phyloP scores from a whole-genome alignment of 306 rosid genomes.

The Rosa persica region DNA sequence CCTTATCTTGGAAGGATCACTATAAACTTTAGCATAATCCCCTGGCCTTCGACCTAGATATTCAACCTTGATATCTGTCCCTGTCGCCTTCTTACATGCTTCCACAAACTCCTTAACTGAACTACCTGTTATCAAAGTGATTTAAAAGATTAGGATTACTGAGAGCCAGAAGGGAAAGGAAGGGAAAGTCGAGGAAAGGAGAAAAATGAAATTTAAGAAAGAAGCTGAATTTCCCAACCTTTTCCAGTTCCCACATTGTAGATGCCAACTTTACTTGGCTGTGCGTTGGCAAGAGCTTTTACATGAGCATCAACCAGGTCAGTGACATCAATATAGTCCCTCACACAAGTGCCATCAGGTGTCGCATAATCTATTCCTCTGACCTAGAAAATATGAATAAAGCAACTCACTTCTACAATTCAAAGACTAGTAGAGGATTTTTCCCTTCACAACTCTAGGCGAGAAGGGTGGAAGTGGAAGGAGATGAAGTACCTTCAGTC shows the following conservation, averaged over 20 bases:
- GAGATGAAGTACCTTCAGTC: slow-evolving; percentile 55
- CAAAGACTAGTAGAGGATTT: not conserved
- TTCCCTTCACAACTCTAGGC: not conserved
- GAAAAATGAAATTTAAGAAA: not conserved
- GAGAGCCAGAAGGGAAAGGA: not conserved
- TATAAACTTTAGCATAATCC: slow-evolving; percentile 84
- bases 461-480: not conserved
- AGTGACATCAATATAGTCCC: slow-evolving; percentile 92
- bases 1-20: slow-evolving; percentile 77
- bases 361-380: slow-evolving; percentile 85
- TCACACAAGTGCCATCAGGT: slow-evolving; percentile 78
- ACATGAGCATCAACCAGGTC: slow-evolving; percentile 97
- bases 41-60: slow-evolving; percentile 82
- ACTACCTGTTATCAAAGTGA: slow-evolving; percentile 52
- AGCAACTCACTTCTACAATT: not conserved
- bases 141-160: slow-evolving; percentile 1
- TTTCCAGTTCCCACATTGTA: slow-evolving; percentile 96
- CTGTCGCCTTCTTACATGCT: slow-evolving; percentile 96
- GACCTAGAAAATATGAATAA: slow-evolving; percentile 46
- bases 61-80: slow-evolving; percentile 64
- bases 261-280: slow-evolving; percentile 70
- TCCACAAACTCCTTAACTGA: slow-evolving; percentile 91
- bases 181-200: not conserved
- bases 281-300: slow-evolving; percentile 80
- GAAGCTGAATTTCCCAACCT: slow-evolving; percentile 44